phyloP scores from a whole-genome alignment of 257 asterid species.

The Galeopsis tetrahit region DNA sequence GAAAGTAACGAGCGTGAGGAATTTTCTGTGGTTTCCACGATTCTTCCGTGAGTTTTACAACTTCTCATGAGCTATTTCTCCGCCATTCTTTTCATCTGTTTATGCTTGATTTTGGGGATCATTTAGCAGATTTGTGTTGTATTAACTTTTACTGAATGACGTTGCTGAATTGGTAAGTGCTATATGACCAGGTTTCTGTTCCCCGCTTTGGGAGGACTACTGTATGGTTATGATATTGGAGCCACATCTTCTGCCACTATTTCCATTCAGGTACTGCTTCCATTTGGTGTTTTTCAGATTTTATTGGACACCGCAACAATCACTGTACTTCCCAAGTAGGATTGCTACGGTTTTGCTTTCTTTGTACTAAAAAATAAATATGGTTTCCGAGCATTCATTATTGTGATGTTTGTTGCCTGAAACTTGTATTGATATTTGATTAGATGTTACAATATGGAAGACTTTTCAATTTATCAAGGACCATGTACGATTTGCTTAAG shows the following conservation, averaged over 20 bases:
- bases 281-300: neutral
- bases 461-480: neutral
- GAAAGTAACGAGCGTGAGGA: conserved; percentile 45
- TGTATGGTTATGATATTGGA: conserved; percentile 98
- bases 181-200: conserved; percentile 71
- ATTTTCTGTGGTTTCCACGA: conserved; percentile 65
- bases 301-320: neutral
- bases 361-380: neutral
- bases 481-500: conserved; percentile 7
- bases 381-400: neutral
- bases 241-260: conserved; percentile 94
- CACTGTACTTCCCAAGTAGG: neutral
- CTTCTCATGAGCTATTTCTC: neutral
- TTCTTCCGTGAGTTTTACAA: conserved; percentile 69
- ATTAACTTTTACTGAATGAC: neutral
- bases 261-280: conserved; percentile 69
- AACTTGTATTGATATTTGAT: neutral
- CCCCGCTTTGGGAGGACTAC: conserved; percentile 95
- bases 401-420: neutral
- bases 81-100: neutral
- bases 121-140: conserved; percentile 2
- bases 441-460: conserved; percentile 5
- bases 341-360: conserved; percentile 8
- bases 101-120: neutral
- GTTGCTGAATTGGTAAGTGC: conserved; percentile 15